Evolutionary conservation across 176 grass and related monocot species (phyloP).

Genomic region (Oryza coarctata): DNA sequence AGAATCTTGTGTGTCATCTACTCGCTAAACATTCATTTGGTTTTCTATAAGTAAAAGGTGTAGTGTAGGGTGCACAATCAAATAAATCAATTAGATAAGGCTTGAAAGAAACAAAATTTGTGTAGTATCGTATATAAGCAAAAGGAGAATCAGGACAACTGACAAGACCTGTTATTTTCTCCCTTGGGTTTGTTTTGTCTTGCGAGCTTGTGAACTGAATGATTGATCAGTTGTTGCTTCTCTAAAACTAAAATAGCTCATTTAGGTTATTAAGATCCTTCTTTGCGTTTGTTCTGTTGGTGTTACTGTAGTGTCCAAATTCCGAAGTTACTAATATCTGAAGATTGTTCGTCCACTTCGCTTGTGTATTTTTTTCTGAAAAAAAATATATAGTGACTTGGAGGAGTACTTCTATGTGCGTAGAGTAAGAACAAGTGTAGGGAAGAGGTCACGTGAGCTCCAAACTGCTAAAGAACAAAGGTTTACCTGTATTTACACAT

Average conservation of each 20-base stretch:
- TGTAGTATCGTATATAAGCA: background rate
- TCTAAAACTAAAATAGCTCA: background rate
- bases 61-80: background rate
- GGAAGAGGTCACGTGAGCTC: conserved; percentile 35
- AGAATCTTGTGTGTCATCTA: background rate
- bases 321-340: background rate
- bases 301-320: conserved; percentile 17
- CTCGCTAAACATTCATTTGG: background rate
- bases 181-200: background rate
- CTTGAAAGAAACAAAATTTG: background rate
- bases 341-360: background rate
- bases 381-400: background rate
- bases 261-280: background rate
- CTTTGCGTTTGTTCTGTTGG: background rate
- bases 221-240: background rate
- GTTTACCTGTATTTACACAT: conserved; percentile 2
- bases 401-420: background rate
- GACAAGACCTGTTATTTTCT: background rate
- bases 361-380: background rate
- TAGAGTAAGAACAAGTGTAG: background rate
- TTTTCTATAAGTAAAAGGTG: background rate
- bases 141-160: background rate
- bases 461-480: conserved; percentile 9
- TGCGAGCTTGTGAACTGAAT: conserved; percentile 27
- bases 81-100: background rate